Conservation (phyloP, 2,329 filamentous ascomycete species). For the Xylaria sp. region DNA sequence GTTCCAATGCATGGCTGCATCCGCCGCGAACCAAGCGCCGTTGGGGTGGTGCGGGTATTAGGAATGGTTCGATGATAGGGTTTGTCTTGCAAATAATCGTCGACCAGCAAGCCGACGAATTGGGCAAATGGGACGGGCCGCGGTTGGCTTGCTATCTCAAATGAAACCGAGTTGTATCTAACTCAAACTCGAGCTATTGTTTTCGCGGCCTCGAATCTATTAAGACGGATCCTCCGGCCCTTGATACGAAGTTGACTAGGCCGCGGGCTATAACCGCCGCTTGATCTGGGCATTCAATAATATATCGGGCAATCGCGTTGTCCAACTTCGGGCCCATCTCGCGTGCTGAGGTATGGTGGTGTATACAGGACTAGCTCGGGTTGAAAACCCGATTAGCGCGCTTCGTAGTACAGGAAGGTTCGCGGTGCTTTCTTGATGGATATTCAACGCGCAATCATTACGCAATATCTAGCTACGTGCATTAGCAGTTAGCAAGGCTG, state of each 20-base stretch:
- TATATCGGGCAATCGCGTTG: not conserved
- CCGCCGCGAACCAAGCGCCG: not conserved
- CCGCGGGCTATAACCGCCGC: not conserved
- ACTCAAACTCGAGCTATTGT: not conserved
- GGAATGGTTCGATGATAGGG: not conserved
- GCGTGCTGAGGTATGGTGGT: not conserved
- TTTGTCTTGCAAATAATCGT: not conserved
- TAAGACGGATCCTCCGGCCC: not conserved
- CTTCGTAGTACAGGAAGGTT: not conserved
- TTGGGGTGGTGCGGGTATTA: not conserved
- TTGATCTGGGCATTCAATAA: not conserved
- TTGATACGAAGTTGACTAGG: not conserved
- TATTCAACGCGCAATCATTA: no score
- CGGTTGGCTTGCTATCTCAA: not conserved
- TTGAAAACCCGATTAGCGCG: not conserved
- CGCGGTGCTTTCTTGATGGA: not conserved
- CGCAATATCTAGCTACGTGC: no score
- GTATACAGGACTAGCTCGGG: not conserved
- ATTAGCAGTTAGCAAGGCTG: no score
- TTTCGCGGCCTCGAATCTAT: not conserved
- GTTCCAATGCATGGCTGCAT: not conserved
- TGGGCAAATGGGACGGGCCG: not conserved
- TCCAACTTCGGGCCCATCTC: not conserved
- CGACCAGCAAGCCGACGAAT: not conserved
- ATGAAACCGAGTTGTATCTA: not conserved